A percentile compares a stretch with the other conserved stretches of the same genome.
Conservation (phyloP, 208 protist species). For the Leishmania gerbilli region DNA sequence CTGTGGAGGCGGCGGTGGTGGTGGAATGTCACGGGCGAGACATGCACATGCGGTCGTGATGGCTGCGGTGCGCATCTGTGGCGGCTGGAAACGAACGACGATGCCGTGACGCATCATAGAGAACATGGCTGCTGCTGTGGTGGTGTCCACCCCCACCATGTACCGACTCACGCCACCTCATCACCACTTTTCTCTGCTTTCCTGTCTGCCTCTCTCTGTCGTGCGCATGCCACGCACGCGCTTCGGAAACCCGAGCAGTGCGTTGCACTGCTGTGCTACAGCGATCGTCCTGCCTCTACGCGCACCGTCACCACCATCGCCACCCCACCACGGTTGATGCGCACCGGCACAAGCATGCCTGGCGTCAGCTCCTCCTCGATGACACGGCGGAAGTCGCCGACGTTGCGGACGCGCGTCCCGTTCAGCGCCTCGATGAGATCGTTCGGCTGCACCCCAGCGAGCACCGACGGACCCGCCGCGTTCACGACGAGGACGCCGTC, state of each 20-base stretch:
- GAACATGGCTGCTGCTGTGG: not conserved
- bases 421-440: constrained; percentile 61
- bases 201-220: not conserved
- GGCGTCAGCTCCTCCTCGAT: constrained; percentile 35
- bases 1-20: not conserved
- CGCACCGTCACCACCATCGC: constrained; percentile 38
- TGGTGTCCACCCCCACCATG: not conserved
- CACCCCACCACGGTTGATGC: constrained; percentile 48
- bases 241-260: not conserved
- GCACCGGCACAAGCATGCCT: constrained; percentile 40
- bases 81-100: not conserved
- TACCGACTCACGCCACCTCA: not conserved
- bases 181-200: not conserved
- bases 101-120: not conserved
- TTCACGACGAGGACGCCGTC: constrained; percentile 71
- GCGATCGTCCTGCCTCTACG: constrained; percentile 30
- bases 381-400: constrained; percentile 50
- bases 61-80: not conserved
- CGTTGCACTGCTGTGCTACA: constrained; percentile 4
- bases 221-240: not conserved
- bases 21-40: no score
- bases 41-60: no score
- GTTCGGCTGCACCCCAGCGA: constrained; percentile 59
- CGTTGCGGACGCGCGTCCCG: constrained; percentile 33
- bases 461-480: constrained; percentile 53